Evolutionary conservation across 345 rosid species (phyloP).

Genomic region (Eucalyptus polyanthemos): DNA sequence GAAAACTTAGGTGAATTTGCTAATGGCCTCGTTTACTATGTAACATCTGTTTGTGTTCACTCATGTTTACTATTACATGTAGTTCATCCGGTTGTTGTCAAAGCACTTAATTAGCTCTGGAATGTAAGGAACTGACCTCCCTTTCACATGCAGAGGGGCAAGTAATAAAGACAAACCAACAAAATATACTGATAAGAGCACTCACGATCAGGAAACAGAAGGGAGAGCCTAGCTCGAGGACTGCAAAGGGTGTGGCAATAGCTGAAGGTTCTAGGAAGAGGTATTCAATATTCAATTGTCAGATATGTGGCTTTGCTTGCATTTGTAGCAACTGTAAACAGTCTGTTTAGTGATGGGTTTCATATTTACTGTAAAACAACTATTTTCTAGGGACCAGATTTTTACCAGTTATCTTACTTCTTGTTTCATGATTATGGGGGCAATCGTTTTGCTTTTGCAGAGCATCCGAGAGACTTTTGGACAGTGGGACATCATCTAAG

Average conservation of each 20-base stretch:
- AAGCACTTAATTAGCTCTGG: not conserved
- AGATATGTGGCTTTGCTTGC: not conserved
- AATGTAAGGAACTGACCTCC: not conserved
- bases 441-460: conserved; percentile 13
- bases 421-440: not conserved
- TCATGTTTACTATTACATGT: not conserved
- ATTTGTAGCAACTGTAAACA: not conserved
- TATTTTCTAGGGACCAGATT: not conserved
- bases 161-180: conserved; percentile 75
- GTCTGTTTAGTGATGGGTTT: not conserved
- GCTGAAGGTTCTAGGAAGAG: conserved; percentile 71
- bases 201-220: conserved; percentile 64
- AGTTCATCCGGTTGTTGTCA: not conserved
- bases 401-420: not conserved
- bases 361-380: not conserved
- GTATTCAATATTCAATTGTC: conserved; percentile 12
- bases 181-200: conserved; percentile 83
- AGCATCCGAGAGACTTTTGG: conserved; percentile 56
- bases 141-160: conserved; percentile 46
- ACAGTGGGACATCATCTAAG: conserved; percentile 48
- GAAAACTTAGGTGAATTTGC: not conserved
- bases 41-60: not conserved
- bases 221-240: conserved; percentile 53
- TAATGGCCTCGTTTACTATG: not conserved
- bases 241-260: conserved; percentile 26